Base-by-base conservation (phyloP, 257 asterid species). In the Prunella vulgaris region DNA sequence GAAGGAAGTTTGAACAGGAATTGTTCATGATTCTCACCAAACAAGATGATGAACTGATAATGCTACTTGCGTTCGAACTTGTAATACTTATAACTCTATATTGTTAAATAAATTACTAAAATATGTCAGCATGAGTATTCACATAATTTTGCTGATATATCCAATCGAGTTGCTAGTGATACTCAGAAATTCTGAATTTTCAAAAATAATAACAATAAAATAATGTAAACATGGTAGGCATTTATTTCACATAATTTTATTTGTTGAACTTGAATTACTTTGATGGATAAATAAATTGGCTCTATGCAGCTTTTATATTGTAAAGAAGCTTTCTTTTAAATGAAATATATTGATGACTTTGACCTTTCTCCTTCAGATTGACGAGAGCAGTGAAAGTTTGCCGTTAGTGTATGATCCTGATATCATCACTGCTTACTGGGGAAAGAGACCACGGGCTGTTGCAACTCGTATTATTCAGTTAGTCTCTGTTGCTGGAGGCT, bases 401-500 rank as follows among this genome's bases (percentile, higher is more conserved):
- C 99, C 97, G 33, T 68, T 87, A 71, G 97, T 84, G 71, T 94
- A 94, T 81, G 95, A 94, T 79, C 99, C 97, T 37, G 85, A 82
- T 46, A 89, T 60, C 28, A 94, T 94, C 69, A 65, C 97, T 71
- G 89, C 88, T 56, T 94, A 94, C 78, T 94, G 99, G 99, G 96
- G 99, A 6, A 94, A 94, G 81, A 79, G 99, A 48, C 97, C 97
- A 20, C 88, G 95, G 65, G 89, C 99, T 77, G 97, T 94, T 78
- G 95, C 99, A 1, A 89, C 97, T 61, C 95, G 99, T 75, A 77
- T 89, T 78, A 88, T 89, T 65, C 99, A 94, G 83, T 76, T 94
- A 62, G n/a, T 79, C 64, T 87, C 97, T 58, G 99, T 91, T 65
- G 96, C 99, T 66, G 99, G 99, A 71, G 99, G 99, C 35, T 94